Conservation (phyloP, 257 asterid genomes). For the Solanum rostratum region DNA sequence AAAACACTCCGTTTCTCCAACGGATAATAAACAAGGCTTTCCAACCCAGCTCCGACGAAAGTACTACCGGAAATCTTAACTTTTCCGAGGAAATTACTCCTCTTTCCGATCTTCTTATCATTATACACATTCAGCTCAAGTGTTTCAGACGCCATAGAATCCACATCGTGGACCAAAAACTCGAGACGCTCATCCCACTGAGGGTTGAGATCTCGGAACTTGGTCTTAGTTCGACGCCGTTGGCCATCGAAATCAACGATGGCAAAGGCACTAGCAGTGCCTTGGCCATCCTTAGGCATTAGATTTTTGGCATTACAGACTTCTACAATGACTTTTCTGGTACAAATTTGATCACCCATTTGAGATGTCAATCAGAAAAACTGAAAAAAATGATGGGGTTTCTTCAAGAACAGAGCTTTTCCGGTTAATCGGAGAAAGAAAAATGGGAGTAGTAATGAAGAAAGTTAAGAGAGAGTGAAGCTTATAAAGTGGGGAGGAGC, state of each 20-base stretch:
- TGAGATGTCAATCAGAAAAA: neutral
- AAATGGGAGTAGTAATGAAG: neutral
- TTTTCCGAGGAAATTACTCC: constrained; percentile 72
- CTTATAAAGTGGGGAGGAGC: neutral
- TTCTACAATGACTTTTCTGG: constrained; percentile 47
- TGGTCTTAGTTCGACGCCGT: constrained; percentile 78
- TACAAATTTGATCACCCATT: constrained; percentile 33
- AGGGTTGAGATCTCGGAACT: constrained; percentile 72
- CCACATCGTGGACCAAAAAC: constrained; percentile 52
- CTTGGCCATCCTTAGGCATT: constrained; percentile 97
- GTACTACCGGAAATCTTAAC: constrained; percentile 63
- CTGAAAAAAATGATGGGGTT: neutral
- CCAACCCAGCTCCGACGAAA: constrained; percentile 44
- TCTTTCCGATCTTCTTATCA: constrained; percentile 60
- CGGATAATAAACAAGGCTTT: constrained; percentile 63
- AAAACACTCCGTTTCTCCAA: constrained; percentile 88
- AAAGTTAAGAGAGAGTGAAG: neutral
- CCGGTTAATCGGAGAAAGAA: neutral
- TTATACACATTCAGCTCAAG: constrained; percentile 67
- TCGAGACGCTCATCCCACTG: constrained; percentile 84
- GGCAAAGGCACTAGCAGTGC: constrained; percentile 84
- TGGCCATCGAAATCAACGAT: constrained; percentile 82
- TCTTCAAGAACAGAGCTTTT: neutral
- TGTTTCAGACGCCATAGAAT: constrained; percentile 38
- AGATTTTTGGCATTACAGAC: constrained; percentile 70